Percentiles rank a stretch among this genome's conserved stretches.
phyloP scores from a whole-genome alignment of 2,329 filamentous ascomycete genomes.

The Pseudogymnoascus sp. region DNA sequence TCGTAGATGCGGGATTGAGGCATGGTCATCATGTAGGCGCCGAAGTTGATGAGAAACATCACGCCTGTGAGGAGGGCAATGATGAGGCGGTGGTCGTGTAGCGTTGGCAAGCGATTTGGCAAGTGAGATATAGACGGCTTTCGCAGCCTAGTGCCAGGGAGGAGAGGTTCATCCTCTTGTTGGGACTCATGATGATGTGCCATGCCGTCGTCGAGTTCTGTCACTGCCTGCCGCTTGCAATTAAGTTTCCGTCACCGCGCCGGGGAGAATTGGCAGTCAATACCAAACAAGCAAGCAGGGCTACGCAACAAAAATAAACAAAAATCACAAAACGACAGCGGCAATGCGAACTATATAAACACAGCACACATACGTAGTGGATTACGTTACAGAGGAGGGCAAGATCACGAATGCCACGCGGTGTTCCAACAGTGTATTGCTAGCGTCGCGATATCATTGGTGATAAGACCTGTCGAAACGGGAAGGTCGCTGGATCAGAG shows the following conservation, averaged over 20 bases:
- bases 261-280: not conserved
- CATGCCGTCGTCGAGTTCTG: not conserved
- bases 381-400: not conserved
- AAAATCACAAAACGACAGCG: not conserved
- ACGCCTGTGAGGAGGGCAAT: conserved; percentile 28
- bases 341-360: not conserved
- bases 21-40: conserved; percentile 28
- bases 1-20: conserved; percentile 32
- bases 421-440: not conserved
- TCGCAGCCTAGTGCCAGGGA: not conserved
- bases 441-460: not conserved
- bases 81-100: not conserved
- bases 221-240: not conserved
- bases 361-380: not conserved
- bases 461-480: not conserved
- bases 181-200: not conserved
- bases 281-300: not conserved
- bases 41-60: conserved; percentile 26
- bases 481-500: not conserved
- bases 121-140: not conserved
- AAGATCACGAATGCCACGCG: not conserved
- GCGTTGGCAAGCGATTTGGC: not conserved
- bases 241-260: too few relatives aligned
- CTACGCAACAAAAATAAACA: not conserved
- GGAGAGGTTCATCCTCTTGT: not conserved